Evolutionary conservation across 1,284 basidiomycete genomes (phyloP).

Genomic region (Microbotryum lychnidis-dioicae): DNA sequence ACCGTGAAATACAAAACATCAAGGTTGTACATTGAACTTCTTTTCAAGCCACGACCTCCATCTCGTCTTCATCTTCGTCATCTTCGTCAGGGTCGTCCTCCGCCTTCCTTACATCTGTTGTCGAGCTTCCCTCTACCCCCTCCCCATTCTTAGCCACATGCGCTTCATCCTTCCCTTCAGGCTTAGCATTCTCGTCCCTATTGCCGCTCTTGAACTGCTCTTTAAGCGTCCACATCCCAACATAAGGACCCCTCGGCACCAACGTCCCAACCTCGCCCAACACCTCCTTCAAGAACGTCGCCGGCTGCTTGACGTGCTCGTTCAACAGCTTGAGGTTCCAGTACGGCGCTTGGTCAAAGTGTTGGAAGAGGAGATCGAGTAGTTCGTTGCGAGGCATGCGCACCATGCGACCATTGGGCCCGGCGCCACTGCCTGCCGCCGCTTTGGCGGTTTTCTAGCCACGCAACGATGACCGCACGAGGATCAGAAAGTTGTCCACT

Average conservation of each 20-base stretch:
- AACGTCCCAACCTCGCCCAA: slow-evolving; percentile 70
- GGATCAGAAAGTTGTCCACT: not conserved
- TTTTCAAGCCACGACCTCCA: too few relatives aligned
- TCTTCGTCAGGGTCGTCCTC: too few relatives aligned
- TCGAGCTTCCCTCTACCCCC: too few relatives aligned
- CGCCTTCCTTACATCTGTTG: too few relatives aligned
- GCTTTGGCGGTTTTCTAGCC: slow-evolving; percentile 23
- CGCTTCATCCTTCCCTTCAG: too few relatives aligned
- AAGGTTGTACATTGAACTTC: too few relatives aligned
- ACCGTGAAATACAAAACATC: too few relatives aligned
- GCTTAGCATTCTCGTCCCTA: too few relatives aligned
- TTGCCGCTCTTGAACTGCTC: too few relatives aligned
- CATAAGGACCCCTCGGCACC: slow-evolving; percentile 62
- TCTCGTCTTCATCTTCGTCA: too few relatives aligned
- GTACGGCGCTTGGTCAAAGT: slow-evolving; percentile 68
- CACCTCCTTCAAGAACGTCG: slow-evolving; percentile 81
- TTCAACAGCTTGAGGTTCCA: slow-evolving; percentile 68
- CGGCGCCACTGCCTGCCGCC: slow-evolving; percentile 24
- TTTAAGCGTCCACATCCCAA: slow-evolving; percentile 43
- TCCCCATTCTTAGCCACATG: too few relatives aligned
- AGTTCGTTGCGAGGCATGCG: slow-evolving; percentile 83
- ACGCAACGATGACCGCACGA: not conserved
- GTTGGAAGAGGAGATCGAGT: slow-evolving; percentile 69
- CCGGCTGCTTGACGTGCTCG: slow-evolving; percentile 79
- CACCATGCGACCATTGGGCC: slow-evolving; percentile 37